phyloP scores from a whole-genome alignment of 2,329 filamentous ascomycete genomes.

The Penicillium sp. region DNA sequence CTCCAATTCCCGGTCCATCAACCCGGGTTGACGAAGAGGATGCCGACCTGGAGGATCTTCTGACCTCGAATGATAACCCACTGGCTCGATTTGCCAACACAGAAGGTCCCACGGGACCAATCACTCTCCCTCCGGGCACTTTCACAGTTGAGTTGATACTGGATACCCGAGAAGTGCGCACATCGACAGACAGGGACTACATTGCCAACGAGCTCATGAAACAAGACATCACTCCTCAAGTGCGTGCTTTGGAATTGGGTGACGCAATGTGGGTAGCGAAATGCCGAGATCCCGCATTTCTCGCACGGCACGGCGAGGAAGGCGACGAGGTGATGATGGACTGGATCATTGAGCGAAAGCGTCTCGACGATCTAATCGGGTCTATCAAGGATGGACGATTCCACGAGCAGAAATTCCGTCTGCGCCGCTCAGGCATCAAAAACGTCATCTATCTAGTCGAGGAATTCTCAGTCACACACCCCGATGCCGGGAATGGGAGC shows the following conservation, averaged over 20 bases:
- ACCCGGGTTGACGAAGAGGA: slow-evolving; percentile 7
- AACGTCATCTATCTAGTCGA: slow-evolving; percentile 77
- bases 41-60: slow-evolving; percentile 1
- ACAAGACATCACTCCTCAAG: slow-evolving; percentile 59
- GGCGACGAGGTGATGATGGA: slow-evolving; percentile 67
- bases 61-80: not conserved
- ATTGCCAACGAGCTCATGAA: slow-evolving; percentile 67
- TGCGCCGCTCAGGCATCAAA: slow-evolving; percentile 65
- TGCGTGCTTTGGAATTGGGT: slow-evolving; percentile 65
- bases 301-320: slow-evolving; percentile 52
- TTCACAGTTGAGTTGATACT: slow-evolving; percentile 70
- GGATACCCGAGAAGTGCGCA: slow-evolving; percentile 68
- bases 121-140: slow-evolving; percentile 57
- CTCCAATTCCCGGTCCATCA: not conserved
- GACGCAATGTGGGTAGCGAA: slow-evolving; percentile 78
- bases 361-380: slow-evolving; percentile 70
- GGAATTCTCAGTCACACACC: slow-evolving; percentile 59
- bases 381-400: slow-evolving; percentile 80
- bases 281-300: slow-evolving; percentile 54
- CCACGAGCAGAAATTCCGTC: slow-evolving; percentile 77
- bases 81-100: slow-evolving; percentile 7
- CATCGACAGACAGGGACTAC: slow-evolving; percentile 69
- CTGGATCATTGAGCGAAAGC: slow-evolving; percentile 75
- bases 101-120: slow-evolving; percentile 48
- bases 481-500: slow-evolving; percentile 40